A percentile compares a stretch with the other conserved stretches of the same genome.
phyloP scores from a whole-genome alignment of 2,329 filamentous ascomycete genomes.

The Trichoderma lentiforme region DNA sequence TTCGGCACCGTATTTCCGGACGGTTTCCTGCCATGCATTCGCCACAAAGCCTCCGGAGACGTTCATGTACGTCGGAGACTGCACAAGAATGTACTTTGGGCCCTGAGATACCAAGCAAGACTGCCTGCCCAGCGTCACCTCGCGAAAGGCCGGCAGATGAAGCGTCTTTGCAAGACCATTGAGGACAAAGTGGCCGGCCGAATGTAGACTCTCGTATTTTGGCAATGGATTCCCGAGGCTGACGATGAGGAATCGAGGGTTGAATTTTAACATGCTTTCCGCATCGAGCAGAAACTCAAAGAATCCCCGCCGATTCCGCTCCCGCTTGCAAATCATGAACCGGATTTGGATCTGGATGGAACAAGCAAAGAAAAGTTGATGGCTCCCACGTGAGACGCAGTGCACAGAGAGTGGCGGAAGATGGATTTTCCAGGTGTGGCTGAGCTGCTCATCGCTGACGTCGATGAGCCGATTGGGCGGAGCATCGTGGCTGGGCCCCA shows the following conservation, averaged over 20 bases:
- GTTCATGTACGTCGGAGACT: constrained; percentile 82
- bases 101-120: constrained; percentile 48
- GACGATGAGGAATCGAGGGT: constrained; percentile 67
- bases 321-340: constrained; percentile 1
- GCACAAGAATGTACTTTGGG: constrained; percentile 62
- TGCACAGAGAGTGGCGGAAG: background rate
- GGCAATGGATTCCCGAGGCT: constrained; percentile 81
- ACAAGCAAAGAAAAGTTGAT: constrained; percentile 19
- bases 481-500: constrained; percentile 32
- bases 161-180: constrained; percentile 50
- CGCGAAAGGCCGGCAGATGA: constrained; percentile 48
- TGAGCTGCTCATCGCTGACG: constrained; percentile 23
- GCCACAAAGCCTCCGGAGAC: constrained; percentile 69
- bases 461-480: constrained; percentile 30
- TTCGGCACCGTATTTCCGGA: constrained; percentile 37
- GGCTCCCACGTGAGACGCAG: constrained; percentile 29
- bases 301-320: constrained; percentile 2
- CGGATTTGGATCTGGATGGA: background rate
- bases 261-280: constrained; percentile 31
- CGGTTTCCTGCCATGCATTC: constrained; percentile 59
- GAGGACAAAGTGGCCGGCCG: constrained; percentile 78
- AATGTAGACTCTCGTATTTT: constrained; percentile 78
- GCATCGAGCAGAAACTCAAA: constrained; percentile 17
- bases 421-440: constrained; percentile 17
- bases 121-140: constrained; percentile 48